Evolutionary conservation across 441 rosid species (phyloP), one percentile per base, ranked within the genome.

Genomic region (Isatis lusitanica): DNA sequence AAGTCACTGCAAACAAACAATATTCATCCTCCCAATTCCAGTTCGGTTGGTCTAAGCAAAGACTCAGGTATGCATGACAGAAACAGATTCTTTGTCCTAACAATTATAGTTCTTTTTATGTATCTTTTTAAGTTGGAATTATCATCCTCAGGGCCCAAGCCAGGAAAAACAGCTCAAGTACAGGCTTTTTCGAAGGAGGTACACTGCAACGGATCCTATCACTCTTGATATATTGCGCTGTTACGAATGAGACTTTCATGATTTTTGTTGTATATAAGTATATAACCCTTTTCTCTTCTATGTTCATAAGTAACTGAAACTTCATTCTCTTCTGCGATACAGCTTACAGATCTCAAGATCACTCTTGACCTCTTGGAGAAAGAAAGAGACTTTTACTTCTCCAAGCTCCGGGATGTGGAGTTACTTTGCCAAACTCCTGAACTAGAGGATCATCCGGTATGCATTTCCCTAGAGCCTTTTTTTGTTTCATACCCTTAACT

Each of bases 351-450:
- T 70, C 88, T 92, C 46, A 92, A 95, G 85, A 81, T 92, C 56
- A 86, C 96, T 4, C 80, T 85, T 50, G 91, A 89, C 67, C 76
- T 81, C 78, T 77, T 88, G 85, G 98, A 87, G 75, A 92, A 95
- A 74, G 99, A 95, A 74, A 85, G 96, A 78, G 97, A 95, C 71
- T 91, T 95, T 77, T 95, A 95, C 88, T 95, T 92, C 74, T 89
- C 94, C 10, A 95, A 95, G 79, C 74, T 91, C 46, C 83, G 97
- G 52, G 97, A 93, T 67, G 81, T 95, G 53, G 98, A 95, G 77
- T 81, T 90, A 64, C 92, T 92, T 33, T 95, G 99, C 75, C 99
- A 89, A 83, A 75, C 88, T 71, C 89, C 96, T 28, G 88, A 83
- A 51, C 30, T 88, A 40, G 96, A 87, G 72, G 80, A 81, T 48